phyloP scores from a whole-genome alignment of 31 red algal genomes.

The Asparagopsis taxiformis region DNA sequence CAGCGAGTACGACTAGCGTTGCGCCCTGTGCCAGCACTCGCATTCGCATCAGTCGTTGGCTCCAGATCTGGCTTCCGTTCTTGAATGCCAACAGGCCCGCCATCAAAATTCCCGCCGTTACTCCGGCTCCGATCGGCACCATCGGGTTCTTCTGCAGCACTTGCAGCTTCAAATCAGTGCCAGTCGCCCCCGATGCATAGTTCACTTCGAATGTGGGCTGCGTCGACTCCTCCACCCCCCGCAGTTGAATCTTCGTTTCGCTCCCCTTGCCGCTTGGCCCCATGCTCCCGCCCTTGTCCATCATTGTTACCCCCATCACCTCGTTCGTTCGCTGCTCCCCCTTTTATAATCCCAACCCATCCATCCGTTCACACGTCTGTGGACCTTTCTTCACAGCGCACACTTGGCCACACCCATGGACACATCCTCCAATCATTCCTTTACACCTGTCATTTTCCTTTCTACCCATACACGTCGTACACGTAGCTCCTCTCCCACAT shows the following conservation, averaged over 20 bases:
- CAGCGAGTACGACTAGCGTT: constrained; percentile 46
- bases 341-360: too few relatives aligned
- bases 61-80: constrained; percentile 50
- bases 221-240: not conserved
- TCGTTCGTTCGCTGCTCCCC: too few relatives aligned
- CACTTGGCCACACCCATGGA: too few relatives aligned
- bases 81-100: constrained; percentile 70
- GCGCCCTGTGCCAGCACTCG: constrained; percentile 74
- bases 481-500: too few relatives aligned
- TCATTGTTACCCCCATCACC: too few relatives aligned
- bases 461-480: too few relatives aligned
- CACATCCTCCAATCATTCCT: too few relatives aligned
- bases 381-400: too few relatives aligned
- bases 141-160: constrained; percentile 70
- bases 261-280: too few relatives aligned
- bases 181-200: not conserved
- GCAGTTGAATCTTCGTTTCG: not conserved
- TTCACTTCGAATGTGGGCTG: not conserved
- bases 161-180: not conserved
- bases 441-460: too few relatives aligned
- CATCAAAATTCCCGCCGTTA: constrained; percentile 58
- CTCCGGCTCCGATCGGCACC: constrained; percentile 64
- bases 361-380: too few relatives aligned
- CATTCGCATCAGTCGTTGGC: constrained; percentile 79
- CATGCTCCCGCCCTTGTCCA: too few relatives aligned